Conservation (phyloP, 306 rosid species). For the Alnus rubra region DNA sequence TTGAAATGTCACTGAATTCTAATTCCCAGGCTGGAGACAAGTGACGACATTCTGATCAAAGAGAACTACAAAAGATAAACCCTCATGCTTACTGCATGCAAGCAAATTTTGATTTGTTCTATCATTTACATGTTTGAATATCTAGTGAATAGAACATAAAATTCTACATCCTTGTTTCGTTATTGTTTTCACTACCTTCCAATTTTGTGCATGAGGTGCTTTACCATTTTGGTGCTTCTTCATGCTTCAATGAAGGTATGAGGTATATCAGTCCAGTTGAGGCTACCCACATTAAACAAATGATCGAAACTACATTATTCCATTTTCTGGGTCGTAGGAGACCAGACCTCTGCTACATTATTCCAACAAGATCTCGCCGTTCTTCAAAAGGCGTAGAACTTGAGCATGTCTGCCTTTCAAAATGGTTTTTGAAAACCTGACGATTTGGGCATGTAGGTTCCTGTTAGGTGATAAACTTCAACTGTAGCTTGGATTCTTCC, state of each 20-base stretch:
- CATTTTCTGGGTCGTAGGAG: conserved; percentile 31
- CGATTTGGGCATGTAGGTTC: not conserved
- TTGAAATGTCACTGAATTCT: conserved; percentile 62
- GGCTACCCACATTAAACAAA: conserved; percentile 45
- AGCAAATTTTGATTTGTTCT: not conserved
- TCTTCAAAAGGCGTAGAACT: conserved; percentile 31
- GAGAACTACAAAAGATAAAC: not conserved
- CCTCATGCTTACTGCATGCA: not conserved
- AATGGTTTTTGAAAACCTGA: conserved; percentile 12
- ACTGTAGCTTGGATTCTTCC: too few species aligned
- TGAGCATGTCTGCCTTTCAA: conserved; percentile 19
- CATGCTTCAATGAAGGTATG: conserved; percentile 7
- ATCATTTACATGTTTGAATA: not conserved
- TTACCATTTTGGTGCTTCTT: not conserved
- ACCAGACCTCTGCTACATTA: conserved; percentile 38
- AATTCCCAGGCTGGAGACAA: conserved; percentile 39
- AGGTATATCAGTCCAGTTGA: conserved; percentile 23
- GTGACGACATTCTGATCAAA: conserved; percentile 5
- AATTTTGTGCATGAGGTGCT: not conserved
- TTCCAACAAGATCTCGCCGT: conserved; percentile 40
- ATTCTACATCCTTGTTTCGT: not conserved
- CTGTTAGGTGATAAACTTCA: too few species aligned
- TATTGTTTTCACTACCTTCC: not conserved
- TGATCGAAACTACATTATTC: conserved; percentile 40
- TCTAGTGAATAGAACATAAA: not conserved